A percentile compares a stretch with the other conserved stretches of the same genome.
Evolutionary conservation across 345 rosid genomes (phyloP).

Genomic region (Anacardium occidentale): DNA sequence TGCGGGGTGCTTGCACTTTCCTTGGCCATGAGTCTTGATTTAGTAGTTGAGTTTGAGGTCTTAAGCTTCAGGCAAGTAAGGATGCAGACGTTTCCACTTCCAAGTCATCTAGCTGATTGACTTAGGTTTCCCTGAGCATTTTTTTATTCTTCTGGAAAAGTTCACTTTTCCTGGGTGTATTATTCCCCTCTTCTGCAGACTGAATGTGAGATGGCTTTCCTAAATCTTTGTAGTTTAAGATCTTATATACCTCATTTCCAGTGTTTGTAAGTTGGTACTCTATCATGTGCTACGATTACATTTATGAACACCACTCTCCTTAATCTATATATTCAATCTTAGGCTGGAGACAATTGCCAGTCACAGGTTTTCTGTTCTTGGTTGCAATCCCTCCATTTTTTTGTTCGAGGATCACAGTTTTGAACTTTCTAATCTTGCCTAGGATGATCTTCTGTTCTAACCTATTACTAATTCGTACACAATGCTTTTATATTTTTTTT

Average conservation of each 20-base stretch:
- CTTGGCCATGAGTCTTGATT: conserved; percentile 46
- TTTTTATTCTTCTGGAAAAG: conserved; percentile 24
- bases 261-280: neutral
- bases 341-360: conserved; percentile 3
- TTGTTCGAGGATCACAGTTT: neutral
- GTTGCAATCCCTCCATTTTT: neutral
- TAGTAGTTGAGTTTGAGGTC: conserved; percentile 48
- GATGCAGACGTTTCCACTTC: conserved; percentile 39
- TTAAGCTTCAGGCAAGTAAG: conserved; percentile 42
- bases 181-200: conserved; percentile 1
- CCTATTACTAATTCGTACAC: neutral
- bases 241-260: neutral
- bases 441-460: conserved; percentile 9
- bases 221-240: conserved; percentile 17
- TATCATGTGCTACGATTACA: conserved; percentile 6
- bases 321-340: neutral
- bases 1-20: conserved; percentile 57
- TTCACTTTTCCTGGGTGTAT: conserved; percentile 5
- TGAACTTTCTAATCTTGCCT: conserved; percentile 11
- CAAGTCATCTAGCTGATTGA: conserved; percentile 48
- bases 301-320: neutral
- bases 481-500: neutral
- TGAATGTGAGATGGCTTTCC: conserved; percentile 11
- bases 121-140: conserved; percentile 49
- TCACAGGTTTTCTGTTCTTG: neutral